A percentile compares a stretch with the other conserved stretches of the same genome.
Conservation (phyloP, 768 basidiomycete species). For the Hirschioporus abietinus region DNA sequence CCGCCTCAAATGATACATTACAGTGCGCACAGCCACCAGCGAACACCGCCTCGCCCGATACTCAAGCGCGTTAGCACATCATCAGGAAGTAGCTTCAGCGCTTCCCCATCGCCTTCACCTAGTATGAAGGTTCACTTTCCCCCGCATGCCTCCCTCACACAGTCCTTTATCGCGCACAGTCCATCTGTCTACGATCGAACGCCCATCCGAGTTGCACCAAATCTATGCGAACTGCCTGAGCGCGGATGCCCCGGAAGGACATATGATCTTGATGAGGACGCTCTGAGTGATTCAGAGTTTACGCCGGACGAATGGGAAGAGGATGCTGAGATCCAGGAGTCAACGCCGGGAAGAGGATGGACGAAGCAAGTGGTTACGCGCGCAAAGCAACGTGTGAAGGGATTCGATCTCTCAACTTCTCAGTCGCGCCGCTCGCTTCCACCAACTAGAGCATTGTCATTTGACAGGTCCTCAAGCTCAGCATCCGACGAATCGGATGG, state of each 20-base stretch:
- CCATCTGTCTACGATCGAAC: slow-evolving; percentile 65
- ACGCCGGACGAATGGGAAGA: neutral
- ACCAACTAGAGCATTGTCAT: neutral
- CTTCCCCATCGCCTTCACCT: neutral
- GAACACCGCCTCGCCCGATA: neutral
- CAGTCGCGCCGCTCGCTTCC: neutral
- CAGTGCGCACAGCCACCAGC: neutral
- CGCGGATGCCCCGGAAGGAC: slow-evolving; percentile 74
- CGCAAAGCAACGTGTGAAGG: neutral
- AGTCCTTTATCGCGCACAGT: slow-evolving; percentile 38
- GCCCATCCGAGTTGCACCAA: slow-evolving; percentile 69
- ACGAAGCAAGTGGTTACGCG: neutral
- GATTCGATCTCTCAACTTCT: neutral
- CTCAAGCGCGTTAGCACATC: slow-evolving; percentile 1
- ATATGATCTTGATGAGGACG: slow-evolving; percentile 43
- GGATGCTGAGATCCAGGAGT: neutral
- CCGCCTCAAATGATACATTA: neutral
- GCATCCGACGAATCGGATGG: neutral
- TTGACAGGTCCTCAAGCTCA: neutral
- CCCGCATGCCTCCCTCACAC: slow-evolving; percentile 29
- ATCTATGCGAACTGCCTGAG: slow-evolving; percentile 70
- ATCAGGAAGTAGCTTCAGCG: neutral
- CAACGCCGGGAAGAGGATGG: neutral
- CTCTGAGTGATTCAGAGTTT: neutral
- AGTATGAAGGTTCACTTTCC: slow-evolving; percentile 40